Base-by-base conservation (phyloP, 2,329 filamentous ascomycete genomes). In the Pseudogymnoascus sp. region DNA sequence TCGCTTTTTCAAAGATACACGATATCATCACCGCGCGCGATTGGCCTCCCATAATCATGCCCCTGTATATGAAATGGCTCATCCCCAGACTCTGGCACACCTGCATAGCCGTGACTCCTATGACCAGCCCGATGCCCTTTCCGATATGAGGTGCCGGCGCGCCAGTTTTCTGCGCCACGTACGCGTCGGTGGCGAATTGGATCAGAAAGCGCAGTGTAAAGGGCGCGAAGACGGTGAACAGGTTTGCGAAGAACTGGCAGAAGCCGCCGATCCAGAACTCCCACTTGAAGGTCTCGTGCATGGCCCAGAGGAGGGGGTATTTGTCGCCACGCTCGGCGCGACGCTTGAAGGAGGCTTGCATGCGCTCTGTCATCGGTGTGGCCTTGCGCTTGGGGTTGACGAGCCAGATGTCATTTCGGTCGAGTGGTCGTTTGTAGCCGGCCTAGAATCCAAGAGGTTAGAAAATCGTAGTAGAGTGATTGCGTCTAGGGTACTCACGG, bases 1-100 rank as follows among this genome's bases (percentile, higher is more conserved):
- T 91, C 2, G 91, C 87, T 75, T 97, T 97, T 73, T 95, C 90
- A 71, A 96, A 97, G 64, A 97, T 91, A 64, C 92, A 78, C 21
- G 89, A 85, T 68, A 97, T 96, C 46, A 97, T 78, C 0, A 91
- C 89, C 0, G 88, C 91, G 73, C 93, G 84, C 6, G 85, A 78
- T 77, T 97, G 88, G 0, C 91, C 95, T 66, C 93, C 95, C 40
- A 96, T 85, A 77, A 96, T 87, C 89, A 96, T 96, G 21, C 93
- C 92, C 21, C 88, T 86, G 71, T 93, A 97, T 71, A 97, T 88
- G 76, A 96, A 97, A 72, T 97, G 93, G 71, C 93, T 96, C 1
- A 87, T 91, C 28, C 86, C 85, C 67, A 96, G 72, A 73, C 89
- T 93, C 75, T 96, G 91, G 10, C 88, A 72, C 18, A 93, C 81